Evolutionary conservation across 2,329 filamentous ascomycete genomes (phyloP), one percentile per base, ranked within the genome.

Genomic region (Epichloe amarillans): DNA sequence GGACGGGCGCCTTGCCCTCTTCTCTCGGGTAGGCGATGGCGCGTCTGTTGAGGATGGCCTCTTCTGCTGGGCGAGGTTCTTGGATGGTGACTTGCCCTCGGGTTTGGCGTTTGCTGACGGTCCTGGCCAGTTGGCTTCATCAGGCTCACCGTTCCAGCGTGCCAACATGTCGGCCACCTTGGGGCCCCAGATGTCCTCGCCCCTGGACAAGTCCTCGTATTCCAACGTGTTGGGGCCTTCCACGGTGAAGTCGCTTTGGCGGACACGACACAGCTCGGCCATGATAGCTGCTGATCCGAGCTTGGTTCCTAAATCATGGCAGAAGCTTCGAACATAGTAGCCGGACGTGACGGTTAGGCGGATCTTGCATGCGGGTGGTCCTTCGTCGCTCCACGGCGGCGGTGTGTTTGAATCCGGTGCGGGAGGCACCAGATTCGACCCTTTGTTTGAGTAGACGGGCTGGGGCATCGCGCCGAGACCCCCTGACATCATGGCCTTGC

Each of bases 261-360:
- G 80, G 3, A 81, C 85, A 50, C 93, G 83, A 51, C 85, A 77
- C 19, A 98, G 78, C 58, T 86, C 82, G 21, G 86, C 81, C 91
- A 98, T 97, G 57, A 93, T 75, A 36, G 79, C 93, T 23, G 87
- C 82, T 12, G 88, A 95, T 49, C 79, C 82, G 14, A 96, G 75
- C 58, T 88, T 88, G 57, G 82, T 74, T 21, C 91, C 93, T 3
- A 98, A 76, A 61, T 98, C 93, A 64, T 97, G 89, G 60, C 88
- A 90, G 58, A 98, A 81, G 52, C 86, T 94, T 55, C 93, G 85
- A 14, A 98, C 90, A 66, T 98, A 98, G 73, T 96, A 98, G 39
- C 93, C 93, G 0, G 89, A 95, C 2, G 89, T 89, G 48, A 96
- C 91, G 0, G 87, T 95, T 80, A 98, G 88, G 52, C 86, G 83